Conservation (phyloP, 441 rosid genomes). For the Syzygium syzygioides region DNA sequence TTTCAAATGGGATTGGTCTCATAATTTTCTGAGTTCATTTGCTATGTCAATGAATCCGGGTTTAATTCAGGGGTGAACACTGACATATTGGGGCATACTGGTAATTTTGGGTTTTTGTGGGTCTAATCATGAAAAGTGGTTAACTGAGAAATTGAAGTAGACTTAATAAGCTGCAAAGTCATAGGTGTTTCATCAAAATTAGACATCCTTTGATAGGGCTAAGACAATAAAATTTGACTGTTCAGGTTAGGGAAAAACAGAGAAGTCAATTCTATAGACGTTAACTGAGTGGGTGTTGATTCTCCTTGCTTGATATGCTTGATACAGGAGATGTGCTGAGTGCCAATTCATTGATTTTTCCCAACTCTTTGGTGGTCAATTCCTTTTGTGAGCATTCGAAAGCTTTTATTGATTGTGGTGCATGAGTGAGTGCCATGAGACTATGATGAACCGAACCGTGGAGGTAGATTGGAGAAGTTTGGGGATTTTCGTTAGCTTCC, state of each 20-base stretch:
- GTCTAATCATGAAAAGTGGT: not conserved
- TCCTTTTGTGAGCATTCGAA: not conserved
- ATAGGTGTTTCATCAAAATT: not conserved
- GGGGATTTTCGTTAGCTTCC: not conserved
- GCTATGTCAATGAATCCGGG: no score
- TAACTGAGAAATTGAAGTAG: not conserved
- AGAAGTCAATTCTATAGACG: no score
- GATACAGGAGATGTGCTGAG: not conserved
- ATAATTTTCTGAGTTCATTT: not conserved
- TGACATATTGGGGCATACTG: not conserved
- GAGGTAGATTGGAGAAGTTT: not conserved
- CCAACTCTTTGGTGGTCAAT: not conserved
- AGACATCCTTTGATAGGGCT: not conserved
- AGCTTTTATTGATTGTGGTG: not conserved
- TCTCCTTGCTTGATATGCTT: not conserved
- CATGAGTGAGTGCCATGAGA: not conserved
- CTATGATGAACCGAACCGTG: not conserved
- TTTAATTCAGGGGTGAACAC: not conserved
- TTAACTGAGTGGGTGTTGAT: not conserved
- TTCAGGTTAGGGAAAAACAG: no score
- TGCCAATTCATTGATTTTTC: not conserved
- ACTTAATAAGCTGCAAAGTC: not conserved
- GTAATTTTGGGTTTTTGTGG: not conserved
- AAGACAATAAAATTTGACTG: no score
- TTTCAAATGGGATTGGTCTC: not conserved